Evolutionary conservation across 2,329 filamentous ascomycete species (phyloP).

Genomic region (Fusarium sp.): DNA sequence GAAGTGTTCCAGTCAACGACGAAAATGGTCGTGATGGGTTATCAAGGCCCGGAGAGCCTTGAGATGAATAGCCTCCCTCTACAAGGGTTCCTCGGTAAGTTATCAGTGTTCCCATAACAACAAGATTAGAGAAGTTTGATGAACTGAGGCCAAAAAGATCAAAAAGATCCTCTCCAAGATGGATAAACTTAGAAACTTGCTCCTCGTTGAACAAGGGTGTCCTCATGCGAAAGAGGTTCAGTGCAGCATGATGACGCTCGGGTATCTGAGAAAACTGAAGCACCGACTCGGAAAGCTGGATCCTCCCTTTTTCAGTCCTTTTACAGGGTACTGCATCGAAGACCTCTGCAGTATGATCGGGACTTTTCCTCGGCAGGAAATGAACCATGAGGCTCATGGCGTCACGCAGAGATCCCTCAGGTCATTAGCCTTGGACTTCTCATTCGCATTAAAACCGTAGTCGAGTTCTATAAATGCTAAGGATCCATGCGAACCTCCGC

Average conservation of each 20-base stretch:
- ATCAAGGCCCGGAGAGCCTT: neutral
- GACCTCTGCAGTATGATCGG: neutral
- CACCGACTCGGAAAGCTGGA: neutral
- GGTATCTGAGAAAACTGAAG: neutral
- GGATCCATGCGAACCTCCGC: too few relatives aligned
- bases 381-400: neutral
- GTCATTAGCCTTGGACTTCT: too few relatives aligned
- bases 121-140: neutral
- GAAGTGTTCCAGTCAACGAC: fast-evolving
- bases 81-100: neutral
- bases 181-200: neutral
- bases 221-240: neutral
- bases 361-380: neutral
- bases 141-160: neutral
- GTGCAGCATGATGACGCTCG: neutral
- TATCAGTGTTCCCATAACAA: neutral
- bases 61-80: neutral
- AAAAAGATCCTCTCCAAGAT: neutral
- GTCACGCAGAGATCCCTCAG: too few relatives aligned
- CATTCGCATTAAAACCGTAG: too few relatives aligned
- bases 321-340: neutral
- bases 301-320: neutral
- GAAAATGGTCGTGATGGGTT: neutral
- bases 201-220: neutral
- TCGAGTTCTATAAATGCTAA: too few relatives aligned